A percentile compares a stretch with the other conserved stretches of the same genome.
Conservation (phyloP, 2,329 filamentous ascomycete genomes). For the Cryphonectria nitschkei region DNA sequence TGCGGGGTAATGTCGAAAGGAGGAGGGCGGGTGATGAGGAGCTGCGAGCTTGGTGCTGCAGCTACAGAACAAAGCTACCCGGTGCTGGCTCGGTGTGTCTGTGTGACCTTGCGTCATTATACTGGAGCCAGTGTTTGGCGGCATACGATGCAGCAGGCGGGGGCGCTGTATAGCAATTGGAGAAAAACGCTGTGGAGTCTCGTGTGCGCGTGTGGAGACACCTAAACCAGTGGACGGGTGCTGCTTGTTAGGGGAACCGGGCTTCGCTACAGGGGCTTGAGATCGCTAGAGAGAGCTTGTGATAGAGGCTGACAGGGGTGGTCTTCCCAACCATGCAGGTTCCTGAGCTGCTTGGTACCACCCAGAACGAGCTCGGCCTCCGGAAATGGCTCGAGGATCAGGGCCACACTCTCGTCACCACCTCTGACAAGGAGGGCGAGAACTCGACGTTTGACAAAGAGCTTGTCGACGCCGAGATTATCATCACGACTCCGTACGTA, state of each 20-base stretch:
- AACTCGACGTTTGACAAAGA: slow-evolving; percentile 93
- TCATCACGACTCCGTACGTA: slow-evolving; percentile 93
- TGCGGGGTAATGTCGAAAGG: slow-evolving; percentile 10
- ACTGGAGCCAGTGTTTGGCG: background rate
- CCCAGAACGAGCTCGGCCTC: slow-evolving; percentile 96
- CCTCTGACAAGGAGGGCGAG: slow-evolving; percentile 94
- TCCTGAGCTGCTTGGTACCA: slow-evolving; percentile 88
- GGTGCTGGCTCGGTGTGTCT: background rate
- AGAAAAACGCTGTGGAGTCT: background rate
- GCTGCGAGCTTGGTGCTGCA: background rate
- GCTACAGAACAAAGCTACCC: background rate
- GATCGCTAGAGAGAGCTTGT: background rate
- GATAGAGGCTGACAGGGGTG: slow-evolving; percentile 11
- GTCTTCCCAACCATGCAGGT: slow-evolving; percentile 48
- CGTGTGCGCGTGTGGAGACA: background rate
- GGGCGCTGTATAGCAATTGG: slow-evolving; percentile 5
- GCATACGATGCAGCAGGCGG: background rate
- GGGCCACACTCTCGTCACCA: slow-evolving; percentile 95
- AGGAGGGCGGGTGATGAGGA: background rate
- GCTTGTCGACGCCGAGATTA: slow-evolving; percentile 94
- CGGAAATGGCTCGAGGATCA: slow-evolving; percentile 97
- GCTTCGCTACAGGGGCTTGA: background rate
- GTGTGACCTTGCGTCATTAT: background rate
- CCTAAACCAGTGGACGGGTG: background rate
- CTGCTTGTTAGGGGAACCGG: background rate